These are phyloP conservation scores for Selenicereus undatus DNA, from an alignment of 148 eudicot species.

Conservation along the genomic window DNA sequence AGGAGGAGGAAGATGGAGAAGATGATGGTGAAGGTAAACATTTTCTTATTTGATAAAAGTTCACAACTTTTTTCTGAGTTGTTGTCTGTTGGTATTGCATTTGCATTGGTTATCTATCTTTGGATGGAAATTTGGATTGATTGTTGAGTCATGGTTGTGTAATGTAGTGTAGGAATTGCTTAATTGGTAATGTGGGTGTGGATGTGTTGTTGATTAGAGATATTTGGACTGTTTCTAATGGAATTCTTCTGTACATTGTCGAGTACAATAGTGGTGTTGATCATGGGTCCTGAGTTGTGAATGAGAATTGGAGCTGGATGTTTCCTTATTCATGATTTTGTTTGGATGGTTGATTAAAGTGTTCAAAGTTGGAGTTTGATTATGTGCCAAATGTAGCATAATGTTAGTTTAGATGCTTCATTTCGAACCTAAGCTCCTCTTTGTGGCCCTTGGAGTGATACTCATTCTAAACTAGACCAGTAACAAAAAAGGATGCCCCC, in stretches of 20 bases:
- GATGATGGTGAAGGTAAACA: slow-evolving; percentile 32
- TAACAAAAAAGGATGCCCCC: not conserved
- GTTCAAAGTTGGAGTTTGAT: not conserved
- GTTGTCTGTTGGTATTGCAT: not conserved
- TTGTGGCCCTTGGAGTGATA: not conserved
- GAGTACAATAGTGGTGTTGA: not conserved
- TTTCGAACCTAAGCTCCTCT: not conserved
- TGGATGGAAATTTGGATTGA: not conserved
- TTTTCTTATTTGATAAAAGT: not conserved
- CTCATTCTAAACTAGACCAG: too few relatives aligned
- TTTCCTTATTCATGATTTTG: not conserved
- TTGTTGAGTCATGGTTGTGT: not conserved
- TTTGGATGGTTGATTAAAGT: not conserved
- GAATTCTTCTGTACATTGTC: not conserved
- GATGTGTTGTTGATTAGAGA: not conserved
- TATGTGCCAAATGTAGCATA: not conserved
- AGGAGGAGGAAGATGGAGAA: slow-evolving; percentile 31
- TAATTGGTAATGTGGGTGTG: not conserved
- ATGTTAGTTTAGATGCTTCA: not conserved
- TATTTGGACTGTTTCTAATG: not conserved
- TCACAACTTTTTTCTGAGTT: not conserved
- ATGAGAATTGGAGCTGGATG: not conserved
- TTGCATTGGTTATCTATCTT: not conserved
- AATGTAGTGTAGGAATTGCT: slow-evolving; percentile 2
- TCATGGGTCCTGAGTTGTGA: not conserved